Evolutionary conservation across 2,329 filamentous ascomycete genomes (phyloP).

Genomic region (Aspergillus brasiliensis): DNA sequence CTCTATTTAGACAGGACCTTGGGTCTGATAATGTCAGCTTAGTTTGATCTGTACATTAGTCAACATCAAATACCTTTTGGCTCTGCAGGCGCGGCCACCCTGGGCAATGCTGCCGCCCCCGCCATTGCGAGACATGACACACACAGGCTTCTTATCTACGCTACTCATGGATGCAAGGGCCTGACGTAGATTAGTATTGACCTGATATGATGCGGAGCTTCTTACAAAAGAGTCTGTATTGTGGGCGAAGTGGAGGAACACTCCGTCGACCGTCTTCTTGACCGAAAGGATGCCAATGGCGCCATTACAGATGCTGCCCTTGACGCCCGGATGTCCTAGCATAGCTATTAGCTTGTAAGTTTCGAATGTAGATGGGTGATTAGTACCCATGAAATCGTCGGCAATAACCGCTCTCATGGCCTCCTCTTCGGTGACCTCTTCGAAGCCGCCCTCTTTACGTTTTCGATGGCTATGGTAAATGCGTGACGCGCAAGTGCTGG

Average conservation of each 20-base stretch:
- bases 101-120: slow-evolving; percentile 56
- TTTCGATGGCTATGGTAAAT: slow-evolving; percentile 71
- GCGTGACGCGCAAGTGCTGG: slow-evolving; percentile 80
- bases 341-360: slow-evolving; percentile 4
- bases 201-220: neutral
- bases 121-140: slow-evolving; percentile 81
- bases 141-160: slow-evolving; percentile 71
- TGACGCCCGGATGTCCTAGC: slow-evolving; percentile 75
- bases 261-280: slow-evolving; percentile 76
- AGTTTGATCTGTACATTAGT: neutral
- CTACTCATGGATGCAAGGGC: slow-evolving; percentile 88
- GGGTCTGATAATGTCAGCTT: neutral
- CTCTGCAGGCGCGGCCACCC: slow-evolving; percentile 41
- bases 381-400: slow-evolving; percentile 80
- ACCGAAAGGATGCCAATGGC: slow-evolving; percentile 90
- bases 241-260: slow-evolving; percentile 90
- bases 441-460: slow-evolving; percentile 61
- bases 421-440: slow-evolving; percentile 74
- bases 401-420: slow-evolving; percentile 75
- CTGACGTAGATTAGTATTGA: slow-evolving; percentile 31
- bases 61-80: slow-evolving; percentile 25
- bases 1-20: neutral
- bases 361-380: slow-evolving; percentile 7
- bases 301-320: slow-evolving; percentile 74
- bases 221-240: slow-evolving; percentile 81